phyloP scores from a whole-genome alignment of 805 yeast species.

The Wickerhamiella kazuoi region DNA sequence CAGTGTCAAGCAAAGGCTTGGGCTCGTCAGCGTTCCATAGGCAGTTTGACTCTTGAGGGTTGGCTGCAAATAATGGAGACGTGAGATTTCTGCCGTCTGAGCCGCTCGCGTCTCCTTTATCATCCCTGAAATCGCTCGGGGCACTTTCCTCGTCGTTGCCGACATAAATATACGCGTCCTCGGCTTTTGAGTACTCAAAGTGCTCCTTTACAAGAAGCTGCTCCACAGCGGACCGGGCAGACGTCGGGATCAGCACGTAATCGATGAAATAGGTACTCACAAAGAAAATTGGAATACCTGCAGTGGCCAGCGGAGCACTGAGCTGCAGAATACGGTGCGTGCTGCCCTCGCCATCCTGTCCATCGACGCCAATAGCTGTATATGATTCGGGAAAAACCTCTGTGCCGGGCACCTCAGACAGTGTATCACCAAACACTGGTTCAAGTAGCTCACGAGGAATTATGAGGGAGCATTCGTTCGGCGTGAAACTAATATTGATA shows the following conservation, averaged over 20 bases:
- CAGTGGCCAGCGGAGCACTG: constrained; percentile 40
- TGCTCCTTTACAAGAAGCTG: constrained; percentile 27
- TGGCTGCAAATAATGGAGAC: neutral
- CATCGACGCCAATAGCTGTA: constrained; percentile 39
- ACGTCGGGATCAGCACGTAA: constrained; percentile 39
- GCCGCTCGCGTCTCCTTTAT: neutral
- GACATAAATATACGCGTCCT: constrained; percentile 26
- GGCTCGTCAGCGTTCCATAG: constrained; percentile 17
- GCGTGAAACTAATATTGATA: constrained; percentile 45
- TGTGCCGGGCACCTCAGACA: constrained; percentile 10
- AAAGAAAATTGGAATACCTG: constrained; percentile 42
- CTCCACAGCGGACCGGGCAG: constrained; percentile 29
- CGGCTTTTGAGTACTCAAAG: constrained; percentile 29
- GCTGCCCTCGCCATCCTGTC: constrained; percentile 39
- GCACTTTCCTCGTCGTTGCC: neutral
- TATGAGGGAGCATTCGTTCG: constrained; percentile 44
- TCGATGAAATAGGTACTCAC: constrained; percentile 47
- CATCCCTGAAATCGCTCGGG: neutral
- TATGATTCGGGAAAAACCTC: constrained; percentile 29
- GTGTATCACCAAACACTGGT: constrained; percentile 19
- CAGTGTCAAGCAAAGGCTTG: constrained; percentile 28
- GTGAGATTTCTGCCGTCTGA: neutral
- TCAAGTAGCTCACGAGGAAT: constrained; percentile 28
- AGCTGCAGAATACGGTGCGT: constrained; percentile 34
- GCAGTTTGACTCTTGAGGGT: too few species aligned